Evolutionary conservation across 768 basidiomycete species (phyloP), one percentile per base, ranked within the genome.

Genomic region (Lentinula edodes): DNA sequence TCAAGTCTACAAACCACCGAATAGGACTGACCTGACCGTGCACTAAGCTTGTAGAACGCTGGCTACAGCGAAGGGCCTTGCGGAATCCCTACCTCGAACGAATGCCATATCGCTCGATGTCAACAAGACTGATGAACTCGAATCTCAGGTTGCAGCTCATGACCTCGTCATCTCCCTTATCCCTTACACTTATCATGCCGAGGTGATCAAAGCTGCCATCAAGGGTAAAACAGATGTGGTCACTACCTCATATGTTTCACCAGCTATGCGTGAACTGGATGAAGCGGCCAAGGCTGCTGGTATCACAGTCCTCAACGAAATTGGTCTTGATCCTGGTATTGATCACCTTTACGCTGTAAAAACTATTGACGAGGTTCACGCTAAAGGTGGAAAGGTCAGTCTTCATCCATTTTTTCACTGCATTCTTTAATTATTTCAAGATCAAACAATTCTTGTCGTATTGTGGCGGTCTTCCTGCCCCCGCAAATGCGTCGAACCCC

Each of bases 161-260:
- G 94, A 98, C 73, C 83, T 98, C 54, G 93, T 98, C 73, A 91
- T 98, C 71, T 95, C 93, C 7, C 86, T 99, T 70, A 95, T 99
- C 66, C 97, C 97, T 0, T 98, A 98, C 81, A 93, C 87, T 59
- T 79, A 87, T 80, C 97, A 98, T 73, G 86, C 87, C 16, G 78
- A 80, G 34, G 93, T 99, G 70, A 95, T 98, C 77, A 87, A 91
- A 73, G 89, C 94, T 10, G 93, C 93, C 46, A 91, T 95, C 80
- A 87, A 86, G 74, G 76, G 59, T 34, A 95, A 93, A 78, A 93
- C 90, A 35, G 80, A 97, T 72, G 95, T 98, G 41, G 93, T 99
- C 66, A 98, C 97, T 42, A 98, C 97, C 23, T 91, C 89, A 62
- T 98, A 99, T 72, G 87, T 98, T 70, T 93, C 89, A 52, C 91